A percentile compares a stretch with the other conserved stretches of the same genome.
These are phyloP conservation scores for Mitragyna speciosa DNA, from an alignment of 257 asterid genomes.

Conservation along the genomic window DNA sequence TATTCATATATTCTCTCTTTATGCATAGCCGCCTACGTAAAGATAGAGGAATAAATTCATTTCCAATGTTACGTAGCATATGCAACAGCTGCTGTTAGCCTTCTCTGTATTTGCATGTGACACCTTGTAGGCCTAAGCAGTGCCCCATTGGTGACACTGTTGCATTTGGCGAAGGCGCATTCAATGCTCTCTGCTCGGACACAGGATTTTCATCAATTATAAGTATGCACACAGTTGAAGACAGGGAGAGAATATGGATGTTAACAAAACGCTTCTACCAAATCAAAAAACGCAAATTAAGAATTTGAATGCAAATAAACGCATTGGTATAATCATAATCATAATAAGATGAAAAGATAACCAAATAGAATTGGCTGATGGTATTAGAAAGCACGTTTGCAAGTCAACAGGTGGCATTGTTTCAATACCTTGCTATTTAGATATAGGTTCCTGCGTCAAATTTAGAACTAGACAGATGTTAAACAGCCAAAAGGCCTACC, in stretches of 20 bases:
- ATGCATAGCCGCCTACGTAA: conserved; percentile 2
- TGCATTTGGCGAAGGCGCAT: not conserved
- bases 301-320: too few species aligned
- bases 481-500: not conserved
- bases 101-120: conserved; percentile 5
- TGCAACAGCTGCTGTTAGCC: not conserved
- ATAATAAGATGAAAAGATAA: too few species aligned
- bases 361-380: too few species aligned
- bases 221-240: not conserved
- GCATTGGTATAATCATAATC: too few species aligned
- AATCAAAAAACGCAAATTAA: too few species aligned
- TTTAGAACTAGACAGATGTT: not conserved
- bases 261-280: not conserved
- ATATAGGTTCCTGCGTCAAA: not conserved
- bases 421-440: not conserved
- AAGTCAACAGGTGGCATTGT: too few species aligned
- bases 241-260: not conserved
- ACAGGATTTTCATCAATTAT: not conserved
- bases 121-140: not conserved
- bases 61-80: not conserved
- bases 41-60: conserved; percentile 8
- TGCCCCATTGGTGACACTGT: not conserved
- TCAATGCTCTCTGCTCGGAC: not conserved
- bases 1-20: conserved; percentile 3
- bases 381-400: too few species aligned